Conservation (phyloP, 257 asterid genomes). For the Buddleja alternifolia region DNA sequence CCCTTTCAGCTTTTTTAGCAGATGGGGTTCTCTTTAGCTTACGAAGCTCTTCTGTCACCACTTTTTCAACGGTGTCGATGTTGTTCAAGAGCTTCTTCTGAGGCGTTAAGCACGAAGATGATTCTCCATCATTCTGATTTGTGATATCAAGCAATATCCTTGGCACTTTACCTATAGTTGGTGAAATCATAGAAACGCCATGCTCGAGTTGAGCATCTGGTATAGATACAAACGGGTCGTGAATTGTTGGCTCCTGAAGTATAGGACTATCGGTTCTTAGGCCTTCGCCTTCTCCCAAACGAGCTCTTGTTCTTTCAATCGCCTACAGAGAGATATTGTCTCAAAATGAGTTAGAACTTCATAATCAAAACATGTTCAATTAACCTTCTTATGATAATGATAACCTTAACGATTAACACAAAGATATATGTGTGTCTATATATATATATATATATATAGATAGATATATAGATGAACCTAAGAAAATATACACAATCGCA, state of each 20-base stretch:
- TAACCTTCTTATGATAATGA: background rate
- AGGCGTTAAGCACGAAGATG: slow-evolving; percentile 53
- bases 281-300: slow-evolving; percentile 56
- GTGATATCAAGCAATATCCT: slow-evolving; percentile 69
- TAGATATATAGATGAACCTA: no score
- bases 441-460: no score
- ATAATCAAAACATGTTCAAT: background rate
- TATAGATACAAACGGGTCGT: slow-evolving; percentile 46
- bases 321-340: slow-evolving; percentile 46
- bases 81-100: slow-evolving; percentile 68
- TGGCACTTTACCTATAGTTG: slow-evolving; percentile 66
- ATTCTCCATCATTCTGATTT: slow-evolving; percentile 43
- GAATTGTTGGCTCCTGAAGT: slow-evolving; percentile 49
- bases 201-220: slow-evolving; percentile 71
- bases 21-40: slow-evolving; percentile 68
- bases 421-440: no score
- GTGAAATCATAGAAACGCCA: slow-evolving; percentile 42
- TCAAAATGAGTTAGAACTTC: slow-evolving; percentile 11
- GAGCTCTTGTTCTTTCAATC: slow-evolving; percentile 61
- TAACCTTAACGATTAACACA: no score
- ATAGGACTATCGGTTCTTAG: slow-evolving; percentile 53
- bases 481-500: no score
- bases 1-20: slow-evolving; percentile 67
- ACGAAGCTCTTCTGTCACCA: slow-evolving; percentile 67
- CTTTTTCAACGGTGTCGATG: slow-evolving; percentile 71